phyloP scores from a whole-genome alignment of 495 filamentous ascomycete genomes.

The Talaromyces nanjingensis region DNA sequence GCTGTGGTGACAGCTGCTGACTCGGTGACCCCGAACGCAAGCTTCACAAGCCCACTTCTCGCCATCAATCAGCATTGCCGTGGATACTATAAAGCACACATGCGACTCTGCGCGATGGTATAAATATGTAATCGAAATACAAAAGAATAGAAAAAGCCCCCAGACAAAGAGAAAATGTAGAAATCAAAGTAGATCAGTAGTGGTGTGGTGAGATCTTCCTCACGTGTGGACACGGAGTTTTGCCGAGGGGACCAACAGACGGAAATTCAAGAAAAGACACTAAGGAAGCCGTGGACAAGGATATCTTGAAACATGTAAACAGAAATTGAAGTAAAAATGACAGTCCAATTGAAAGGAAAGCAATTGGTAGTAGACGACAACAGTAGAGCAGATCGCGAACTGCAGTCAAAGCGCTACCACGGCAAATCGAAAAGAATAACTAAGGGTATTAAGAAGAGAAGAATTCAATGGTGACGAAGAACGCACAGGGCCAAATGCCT shows the following conservation, averaged over 20 bases:
- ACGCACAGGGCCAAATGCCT: conserved; percentile 41
- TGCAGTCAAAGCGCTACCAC: background rate
- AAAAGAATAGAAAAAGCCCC: conserved; percentile 14
- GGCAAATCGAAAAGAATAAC: background rate
- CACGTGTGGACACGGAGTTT: background rate
- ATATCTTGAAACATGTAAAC: background rate
- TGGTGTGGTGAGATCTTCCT: background rate
- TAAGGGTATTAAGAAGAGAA: background rate
- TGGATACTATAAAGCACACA: conserved; percentile 37
- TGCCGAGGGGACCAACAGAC: background rate
- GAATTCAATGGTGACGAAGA: conserved; percentile 9
- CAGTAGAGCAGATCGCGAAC: background rate
- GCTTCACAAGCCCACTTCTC: conserved; percentile 92
- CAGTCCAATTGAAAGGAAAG: background rate
- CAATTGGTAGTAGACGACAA: background rate
- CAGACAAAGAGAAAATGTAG: conserved; percentile 7
- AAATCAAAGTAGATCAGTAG: background rate
- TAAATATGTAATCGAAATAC: background rate
- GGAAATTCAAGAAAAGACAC: background rate
- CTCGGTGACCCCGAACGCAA: conserved; percentile 87
- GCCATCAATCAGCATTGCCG: conserved; percentile 73
- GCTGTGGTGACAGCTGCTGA: conserved; percentile 88
- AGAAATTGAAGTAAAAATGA: background rate
- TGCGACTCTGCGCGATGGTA: conserved; percentile 27
- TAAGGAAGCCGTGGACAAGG: background rate